These are phyloP conservation scores for Sporothrix curviconia DNA, from an alignment of 2,329 filamentous ascomycete species.

Conservation along the genomic window DNA sequence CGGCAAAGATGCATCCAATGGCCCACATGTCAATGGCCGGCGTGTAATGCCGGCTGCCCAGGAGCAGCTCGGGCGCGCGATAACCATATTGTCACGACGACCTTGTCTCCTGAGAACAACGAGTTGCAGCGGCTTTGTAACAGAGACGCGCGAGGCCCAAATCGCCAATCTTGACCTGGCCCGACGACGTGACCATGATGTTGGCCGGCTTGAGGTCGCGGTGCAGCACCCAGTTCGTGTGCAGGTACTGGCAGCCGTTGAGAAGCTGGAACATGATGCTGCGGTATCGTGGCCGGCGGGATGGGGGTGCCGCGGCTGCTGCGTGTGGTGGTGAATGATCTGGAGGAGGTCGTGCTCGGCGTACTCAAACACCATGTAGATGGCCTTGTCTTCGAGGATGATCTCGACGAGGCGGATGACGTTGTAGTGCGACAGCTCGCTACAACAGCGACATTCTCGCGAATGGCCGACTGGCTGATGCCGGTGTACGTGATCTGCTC, in stretches of 20 bases:
- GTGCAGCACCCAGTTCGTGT: conserved; percentile 95
- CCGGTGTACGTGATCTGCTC: conserved; percentile 92
- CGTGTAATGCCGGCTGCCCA: conserved; percentile 93
- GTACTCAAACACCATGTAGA: conserved; percentile 99
- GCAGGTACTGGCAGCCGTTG: conserved; percentile 89
- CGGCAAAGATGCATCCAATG: conserved; percentile 94
- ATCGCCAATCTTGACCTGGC: conserved; percentile 92
- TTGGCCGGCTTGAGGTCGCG: conserved; percentile 96
- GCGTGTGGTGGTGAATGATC: conserved; percentile 96
- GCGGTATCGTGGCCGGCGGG: conserved; percentile 78
- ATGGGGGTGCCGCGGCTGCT: conserved; percentile 83
- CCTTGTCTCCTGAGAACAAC: conserved; percentile 90
- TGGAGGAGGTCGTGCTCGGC: conserved; percentile 95
- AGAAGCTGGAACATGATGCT: conserved; percentile 94
- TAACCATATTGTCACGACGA: conserved; percentile 99
- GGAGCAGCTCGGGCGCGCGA: conserved; percentile 83
- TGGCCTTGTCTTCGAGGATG: conserved; percentile 96
- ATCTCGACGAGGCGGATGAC: conserved; percentile 90
- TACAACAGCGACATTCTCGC: conserved; percentile 97
- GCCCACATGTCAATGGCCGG: conserved; percentile 97
- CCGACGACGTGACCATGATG: conserved; percentile 90
- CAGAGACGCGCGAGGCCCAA: conserved; percentile 87
- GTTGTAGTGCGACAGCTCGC: conserved; percentile 81
- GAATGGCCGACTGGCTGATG: conserved; percentile 92
- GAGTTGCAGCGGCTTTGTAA: conserved; percentile 87